Evolutionary conservation across 345 rosid genomes (phyloP).

Genomic region (Raphanus sativus): DNA sequence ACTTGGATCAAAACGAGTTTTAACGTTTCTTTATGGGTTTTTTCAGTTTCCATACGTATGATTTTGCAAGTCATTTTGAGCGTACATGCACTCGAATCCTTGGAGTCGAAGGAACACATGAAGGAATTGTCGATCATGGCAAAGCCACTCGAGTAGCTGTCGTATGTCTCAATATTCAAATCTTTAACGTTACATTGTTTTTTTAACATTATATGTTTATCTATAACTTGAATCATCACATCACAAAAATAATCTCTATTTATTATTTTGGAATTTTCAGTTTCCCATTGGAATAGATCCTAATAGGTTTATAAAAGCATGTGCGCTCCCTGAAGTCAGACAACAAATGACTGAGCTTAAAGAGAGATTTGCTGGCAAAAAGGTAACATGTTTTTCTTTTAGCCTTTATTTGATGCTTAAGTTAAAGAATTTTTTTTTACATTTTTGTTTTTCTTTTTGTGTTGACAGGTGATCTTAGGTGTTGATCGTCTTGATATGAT

Average conservation of each 20-base stretch:
- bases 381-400: slow-evolving; percentile 46
- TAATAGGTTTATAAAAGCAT: slow-evolving; percentile 65
- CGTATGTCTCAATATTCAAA: slow-evolving; percentile 44
- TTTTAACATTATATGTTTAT: neutral
- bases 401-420: neutral
- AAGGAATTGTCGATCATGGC: slow-evolving; percentile 91
- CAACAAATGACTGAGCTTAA: slow-evolving; percentile 68
- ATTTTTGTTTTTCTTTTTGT: neutral
- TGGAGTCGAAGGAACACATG: slow-evolving; percentile 92
- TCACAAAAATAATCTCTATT: neutral
- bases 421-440: neutral
- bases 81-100: slow-evolving; percentile 94
- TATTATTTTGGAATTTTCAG: slow-evolving; percentile 40
- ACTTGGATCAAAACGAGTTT: neutral
- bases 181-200: slow-evolving; percentile 10
- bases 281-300: slow-evolving; percentile 97
- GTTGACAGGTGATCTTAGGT: slow-evolving; percentile 89
- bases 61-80: slow-evolving; percentile 89
- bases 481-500: slow-evolving; percentile 99
- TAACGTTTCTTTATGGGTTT: neutral
- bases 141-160: slow-evolving; percentile 89
- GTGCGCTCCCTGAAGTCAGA: slow-evolving; percentile 54
- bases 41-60: slow-evolving; percentile 84
- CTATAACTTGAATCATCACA: neutral
- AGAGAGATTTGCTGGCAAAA: slow-evolving; percentile 76